These are phyloP conservation scores for Golubevia pallescens DNA, from an alignment of 1,284 basidiomycete species.

Conservation along the genomic window DNA sequence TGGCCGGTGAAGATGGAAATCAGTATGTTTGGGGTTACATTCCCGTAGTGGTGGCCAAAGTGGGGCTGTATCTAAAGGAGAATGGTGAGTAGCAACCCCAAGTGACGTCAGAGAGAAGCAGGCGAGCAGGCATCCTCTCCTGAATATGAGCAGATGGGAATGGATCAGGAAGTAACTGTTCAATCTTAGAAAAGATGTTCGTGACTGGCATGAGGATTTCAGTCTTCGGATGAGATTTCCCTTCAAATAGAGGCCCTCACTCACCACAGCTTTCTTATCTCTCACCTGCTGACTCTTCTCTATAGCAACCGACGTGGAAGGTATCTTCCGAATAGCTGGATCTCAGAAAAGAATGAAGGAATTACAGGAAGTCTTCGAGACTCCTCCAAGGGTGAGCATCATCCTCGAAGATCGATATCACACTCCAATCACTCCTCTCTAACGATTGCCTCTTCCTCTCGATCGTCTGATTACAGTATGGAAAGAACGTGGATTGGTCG, in stretches of 20 bases:
- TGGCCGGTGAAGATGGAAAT: slow-evolving; percentile 51
- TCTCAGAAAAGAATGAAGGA: slow-evolving; percentile 96
- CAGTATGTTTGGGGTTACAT: slow-evolving; percentile 64
- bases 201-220: too few species aligned
- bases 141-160: too few species aligned
- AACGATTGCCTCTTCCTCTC: too few species aligned
- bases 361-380: slow-evolving; percentile 86
- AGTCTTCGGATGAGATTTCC: too few species aligned
- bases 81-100: slow-evolving; percentile 44
- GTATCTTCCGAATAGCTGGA: slow-evolving; percentile 78
- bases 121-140: too few species aligned
- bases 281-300: too few species aligned
- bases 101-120: neutral
- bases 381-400: slow-evolving; percentile 73
- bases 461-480: slow-evolving; percentile 21
- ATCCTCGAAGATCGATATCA: neutral
- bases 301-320: slow-evolving; percentile 94
- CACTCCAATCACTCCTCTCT: neutral
- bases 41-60: slow-evolving; percentile 59
- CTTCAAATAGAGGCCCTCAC: too few species aligned
- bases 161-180: too few species aligned
- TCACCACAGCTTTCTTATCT: too few species aligned
- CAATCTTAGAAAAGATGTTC: too few species aligned
- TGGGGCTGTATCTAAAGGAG: slow-evolving; percentile 60
- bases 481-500: slow-evolving; percentile 55